Percentiles rank a stretch among this genome's conserved stretches.
Evolutionary conservation across 441 rosid species (phyloP).

Genomic region (Populus hybrid): DNA sequence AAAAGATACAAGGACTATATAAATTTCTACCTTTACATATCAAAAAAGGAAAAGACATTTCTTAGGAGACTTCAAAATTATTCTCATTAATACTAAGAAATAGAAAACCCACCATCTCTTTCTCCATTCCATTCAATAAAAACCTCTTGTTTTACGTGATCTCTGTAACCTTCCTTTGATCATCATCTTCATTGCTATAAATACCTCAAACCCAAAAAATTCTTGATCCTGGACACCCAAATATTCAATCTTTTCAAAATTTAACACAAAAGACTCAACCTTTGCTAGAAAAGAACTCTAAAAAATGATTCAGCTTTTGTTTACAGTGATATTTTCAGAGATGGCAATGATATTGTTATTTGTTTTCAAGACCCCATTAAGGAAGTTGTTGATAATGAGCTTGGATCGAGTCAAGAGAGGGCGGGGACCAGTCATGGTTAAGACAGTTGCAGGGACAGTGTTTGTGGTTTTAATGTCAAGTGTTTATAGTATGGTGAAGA

Average conservation of each 20-base stretch:
- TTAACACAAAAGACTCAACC: background rate
- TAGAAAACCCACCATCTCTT: too few relatives aligned
- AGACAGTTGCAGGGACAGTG: conserved; percentile 62
- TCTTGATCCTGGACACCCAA: background rate
- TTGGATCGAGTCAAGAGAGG: conserved; percentile 82
- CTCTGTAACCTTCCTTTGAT: background rate
- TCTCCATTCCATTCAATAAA: background rate
- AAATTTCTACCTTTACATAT: too few relatives aligned
- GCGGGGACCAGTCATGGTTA: conserved; percentile 67
- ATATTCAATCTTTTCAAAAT: background rate
- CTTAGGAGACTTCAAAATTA: too few relatives aligned
- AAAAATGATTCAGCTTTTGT: conserved; percentile 70
- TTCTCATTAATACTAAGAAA: background rate
- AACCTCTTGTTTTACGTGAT: background rate
- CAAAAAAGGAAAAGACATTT: background rate
- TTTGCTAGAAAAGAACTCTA: background rate
- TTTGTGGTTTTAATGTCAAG: conserved; percentile 55
- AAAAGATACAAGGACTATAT: too few relatives aligned
- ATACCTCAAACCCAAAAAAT: background rate
- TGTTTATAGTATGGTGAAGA: conserved; percentile 52
- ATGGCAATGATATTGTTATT: conserved; percentile 64
- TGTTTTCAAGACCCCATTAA: conserved; percentile 69
- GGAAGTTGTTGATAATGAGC: conserved; percentile 57
- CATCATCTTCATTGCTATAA: background rate
- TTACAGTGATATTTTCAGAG: conserved; percentile 52